Base-by-base conservation (phyloP, 2,329 filamentous ascomycete species). In the Trichoderma sp. region DNA sequence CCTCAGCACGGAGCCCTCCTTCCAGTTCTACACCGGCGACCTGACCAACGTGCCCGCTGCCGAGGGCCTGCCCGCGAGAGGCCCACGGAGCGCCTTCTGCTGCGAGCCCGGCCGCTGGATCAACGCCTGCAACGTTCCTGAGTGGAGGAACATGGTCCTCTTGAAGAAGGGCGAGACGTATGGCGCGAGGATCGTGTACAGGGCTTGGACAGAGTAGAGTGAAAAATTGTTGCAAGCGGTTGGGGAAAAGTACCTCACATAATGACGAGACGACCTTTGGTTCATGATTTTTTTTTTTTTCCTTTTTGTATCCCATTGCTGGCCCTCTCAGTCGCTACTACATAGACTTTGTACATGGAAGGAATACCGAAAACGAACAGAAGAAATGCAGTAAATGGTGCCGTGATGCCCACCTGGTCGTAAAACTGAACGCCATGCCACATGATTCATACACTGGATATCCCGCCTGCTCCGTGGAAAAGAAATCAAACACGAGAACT, bases 21-120 rank as follows among this genome's bases (percentile, higher is more conserved):
- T 97, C 82, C 94, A 98, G 77, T 96, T 97, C 80, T 98, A 98
- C 79, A 96, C 93, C 0, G 95, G 94, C 69, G 89, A 91, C 74
- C 89, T 88, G 73, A 93, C 96, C 69, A 81, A 95, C 71, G 89
- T 96, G 14, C 89, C 91, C 0, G 89, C 81, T 34, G 81, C 87
- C 3, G 83, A 81, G n/a, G 82, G 82, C 2, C 77, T 85, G 30
- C 86, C 89, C 0, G 88, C 89, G 1, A 85, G 91, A 56, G 85
- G 83, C 0, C 74, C 86, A 4, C 85, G 92, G 56, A 87, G 88
- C 51, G 94, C 90, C 0, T 96, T 98, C 80, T 97, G 93, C 76
- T 89, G 97, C 50, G 95, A 99, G 82, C 93, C 94, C 0, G 91
- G 91, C 72, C 87, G 95, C 24, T 98, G 90, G 76, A 90, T 97